These are phyloP conservation scores for Spatholobus suberectus DNA, from an alignment of 306 rosid species.

Conservation along the genomic window DNA sequence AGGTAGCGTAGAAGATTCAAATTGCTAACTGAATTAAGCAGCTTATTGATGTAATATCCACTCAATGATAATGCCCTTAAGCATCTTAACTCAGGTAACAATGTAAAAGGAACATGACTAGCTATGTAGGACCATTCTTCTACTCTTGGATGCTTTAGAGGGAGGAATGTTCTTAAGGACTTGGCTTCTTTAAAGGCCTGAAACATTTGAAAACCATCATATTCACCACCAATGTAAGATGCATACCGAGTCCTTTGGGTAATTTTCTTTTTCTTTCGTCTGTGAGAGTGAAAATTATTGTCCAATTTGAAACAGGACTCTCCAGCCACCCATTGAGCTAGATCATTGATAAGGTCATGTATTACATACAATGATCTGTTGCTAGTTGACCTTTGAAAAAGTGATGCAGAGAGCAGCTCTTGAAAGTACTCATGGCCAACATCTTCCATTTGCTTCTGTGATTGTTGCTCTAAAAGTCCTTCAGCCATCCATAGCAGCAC, in stretches of 20 bases:
- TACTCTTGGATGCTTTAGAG: not conserved
- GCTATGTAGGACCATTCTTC: conserved; percentile 10
- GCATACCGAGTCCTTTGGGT: conserved; percentile 30
- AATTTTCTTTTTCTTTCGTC: not conserved
- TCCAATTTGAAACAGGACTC: conserved; percentile 18
- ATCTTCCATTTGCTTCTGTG: conserved; percentile 34
- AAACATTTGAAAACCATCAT: conserved; percentile 11
- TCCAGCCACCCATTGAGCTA: not conserved
- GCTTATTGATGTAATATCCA: not conserved
- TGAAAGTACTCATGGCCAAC: conserved; percentile 24
- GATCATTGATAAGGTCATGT: conserved; percentile 21
- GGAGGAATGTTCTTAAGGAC: conserved; percentile 26
- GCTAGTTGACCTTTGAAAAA: conserved; percentile 29
- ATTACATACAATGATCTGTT: conserved; percentile 5
- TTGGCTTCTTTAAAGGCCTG: conserved; percentile 7
- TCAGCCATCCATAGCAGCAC: conserved; percentile 52
- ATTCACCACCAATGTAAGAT: conserved; percentile 26
- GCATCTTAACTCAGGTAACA: not conserved
- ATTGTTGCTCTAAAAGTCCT: conserved; percentile 30
- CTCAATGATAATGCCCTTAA: conserved; percentile 19
- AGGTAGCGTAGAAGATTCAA: conserved; percentile 43
- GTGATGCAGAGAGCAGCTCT: conserved; percentile 27
- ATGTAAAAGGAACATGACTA: not conserved
- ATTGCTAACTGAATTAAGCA: conserved; percentile 25
- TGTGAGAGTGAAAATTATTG: not conserved